These are phyloP conservation scores for Wallacemonas sp. DNA, from an alignment of 208 protist species.

Conservation along the genomic window DNA sequence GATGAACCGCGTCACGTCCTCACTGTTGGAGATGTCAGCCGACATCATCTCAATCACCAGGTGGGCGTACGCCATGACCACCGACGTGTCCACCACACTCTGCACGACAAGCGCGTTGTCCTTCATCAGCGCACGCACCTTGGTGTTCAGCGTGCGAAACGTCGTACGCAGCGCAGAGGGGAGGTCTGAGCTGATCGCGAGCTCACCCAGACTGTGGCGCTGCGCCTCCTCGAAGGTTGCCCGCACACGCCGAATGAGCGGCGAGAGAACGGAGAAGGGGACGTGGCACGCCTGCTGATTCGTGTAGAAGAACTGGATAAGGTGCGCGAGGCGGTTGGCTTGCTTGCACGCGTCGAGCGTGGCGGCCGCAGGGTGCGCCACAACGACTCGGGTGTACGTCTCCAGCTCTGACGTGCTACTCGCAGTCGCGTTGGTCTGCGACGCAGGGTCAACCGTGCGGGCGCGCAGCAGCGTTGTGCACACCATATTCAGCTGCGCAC, in stretches of 20 bases:
- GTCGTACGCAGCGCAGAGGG: constrained; percentile 10
- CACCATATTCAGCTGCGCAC: constrained; percentile 66
- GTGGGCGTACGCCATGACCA: constrained; percentile 53
- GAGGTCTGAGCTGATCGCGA: not conserved
- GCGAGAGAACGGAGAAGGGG: constrained; percentile 62
- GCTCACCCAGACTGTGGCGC: not conserved
- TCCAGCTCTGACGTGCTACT: constrained; percentile 9
- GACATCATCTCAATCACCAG: constrained; percentile 65
- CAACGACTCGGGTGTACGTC: constrained; percentile 32
- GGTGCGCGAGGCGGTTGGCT: constrained; percentile 50
- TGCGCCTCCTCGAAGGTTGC: constrained; percentile 63
- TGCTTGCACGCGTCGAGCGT: constrained; percentile 53
- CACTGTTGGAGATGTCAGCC: constrained; percentile 39
- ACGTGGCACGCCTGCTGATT: constrained; percentile 25
- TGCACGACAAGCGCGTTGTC: constrained; percentile 12
- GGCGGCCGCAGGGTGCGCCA: constrained; percentile 24
- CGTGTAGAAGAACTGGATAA: constrained; percentile 28
- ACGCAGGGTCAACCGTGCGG: not conserved
- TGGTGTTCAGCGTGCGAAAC: constrained; percentile 4
- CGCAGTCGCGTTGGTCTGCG: not conserved
- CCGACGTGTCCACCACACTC: constrained; percentile 26
- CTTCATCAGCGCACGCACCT: constrained; percentile 7
- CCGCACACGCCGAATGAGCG: constrained; percentile 57
- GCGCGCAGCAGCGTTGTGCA: constrained; percentile 18
- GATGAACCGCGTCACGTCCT: constrained; percentile 49